Conservation (phyloP, 2,329 filamentous ascomycete genomes). For the Ophiostoma sp. region DNA sequence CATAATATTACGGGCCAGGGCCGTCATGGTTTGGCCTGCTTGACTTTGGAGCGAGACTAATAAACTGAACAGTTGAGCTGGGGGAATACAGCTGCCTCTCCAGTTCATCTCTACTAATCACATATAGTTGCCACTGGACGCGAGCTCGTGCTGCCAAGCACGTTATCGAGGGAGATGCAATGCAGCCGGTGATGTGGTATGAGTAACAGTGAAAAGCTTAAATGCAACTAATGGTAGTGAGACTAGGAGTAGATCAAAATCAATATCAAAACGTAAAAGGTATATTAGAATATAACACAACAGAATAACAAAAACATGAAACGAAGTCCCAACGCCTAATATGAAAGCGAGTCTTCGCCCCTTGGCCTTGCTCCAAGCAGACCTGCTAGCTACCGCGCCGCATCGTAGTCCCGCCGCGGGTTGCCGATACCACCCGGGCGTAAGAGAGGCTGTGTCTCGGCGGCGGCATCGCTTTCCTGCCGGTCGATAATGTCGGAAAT, state of each 20-base stretch:
- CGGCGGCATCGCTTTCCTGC: slow-evolving; percentile 46
- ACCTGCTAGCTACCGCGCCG: neutral
- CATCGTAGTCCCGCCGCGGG: slow-evolving; percentile 30
- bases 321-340: neutral
- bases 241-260: neutral
- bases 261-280: neutral
- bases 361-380: no score
- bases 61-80: no score
- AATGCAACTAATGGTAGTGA: neutral
- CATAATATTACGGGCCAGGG: no score
- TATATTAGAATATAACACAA: neutral
- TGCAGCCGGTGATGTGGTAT: no score
- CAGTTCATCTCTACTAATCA: no score
- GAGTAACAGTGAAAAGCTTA: neutral
- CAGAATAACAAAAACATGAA: neutral
- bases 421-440: slow-evolving; percentile 46
- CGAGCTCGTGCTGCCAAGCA: no score
- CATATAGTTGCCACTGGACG: no score
- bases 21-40: no score
- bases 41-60: no score
- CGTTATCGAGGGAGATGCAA: no score
- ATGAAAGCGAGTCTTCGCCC: neutral
- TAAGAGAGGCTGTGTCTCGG: slow-evolving; percentile 48
- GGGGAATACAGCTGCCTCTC: no score
- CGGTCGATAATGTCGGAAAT: slow-evolving; percentile 45